Evolutionary conservation across 768 basidiomycete genomes (phyloP).

Genomic region (Suillus alpinus): DNA sequence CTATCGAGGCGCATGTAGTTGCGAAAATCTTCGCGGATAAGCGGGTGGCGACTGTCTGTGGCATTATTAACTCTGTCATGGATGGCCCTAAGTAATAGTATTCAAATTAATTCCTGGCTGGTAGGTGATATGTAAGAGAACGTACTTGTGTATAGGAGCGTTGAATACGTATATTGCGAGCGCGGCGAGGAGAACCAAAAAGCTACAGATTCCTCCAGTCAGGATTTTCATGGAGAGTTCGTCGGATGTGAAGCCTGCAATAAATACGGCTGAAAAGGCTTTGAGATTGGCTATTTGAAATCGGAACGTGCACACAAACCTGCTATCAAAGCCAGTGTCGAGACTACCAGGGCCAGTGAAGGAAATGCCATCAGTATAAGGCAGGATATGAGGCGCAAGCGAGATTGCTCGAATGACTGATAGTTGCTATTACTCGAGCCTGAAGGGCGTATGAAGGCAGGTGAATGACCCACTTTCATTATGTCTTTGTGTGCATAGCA

Average conservation of each 20-base stretch:
- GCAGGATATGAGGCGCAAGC: not conserved
- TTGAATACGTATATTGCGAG: not conserved
- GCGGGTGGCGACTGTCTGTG: not conserved
- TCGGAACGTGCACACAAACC: not conserved
- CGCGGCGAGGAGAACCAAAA: accelerated
- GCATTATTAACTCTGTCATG: not conserved
- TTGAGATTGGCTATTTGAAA: not conserved
- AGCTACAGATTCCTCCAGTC: not conserved
- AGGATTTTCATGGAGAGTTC: not conserved
- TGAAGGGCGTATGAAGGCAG: not conserved
- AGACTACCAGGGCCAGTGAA: not conserved
- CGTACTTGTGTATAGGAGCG: not conserved
- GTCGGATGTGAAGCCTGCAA: not conserved
- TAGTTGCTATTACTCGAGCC: not conserved
- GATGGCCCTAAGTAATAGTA: not conserved
- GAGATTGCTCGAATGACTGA: not conserved
- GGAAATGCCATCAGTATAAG: not conserved
- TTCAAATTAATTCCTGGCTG: not conserved
- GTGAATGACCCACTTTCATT: not conserved
- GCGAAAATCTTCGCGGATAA: too few species aligned
- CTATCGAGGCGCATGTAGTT: too few species aligned
- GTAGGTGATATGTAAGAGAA: not conserved
- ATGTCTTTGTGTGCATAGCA: not conserved
- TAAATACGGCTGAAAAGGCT: not conserved
- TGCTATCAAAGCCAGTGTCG: not conserved